Evolutionary conservation across 805 yeast genomes (phyloP), one percentile per base, ranked within the genome.

Genomic region (Yarrowia sp.): DNA sequence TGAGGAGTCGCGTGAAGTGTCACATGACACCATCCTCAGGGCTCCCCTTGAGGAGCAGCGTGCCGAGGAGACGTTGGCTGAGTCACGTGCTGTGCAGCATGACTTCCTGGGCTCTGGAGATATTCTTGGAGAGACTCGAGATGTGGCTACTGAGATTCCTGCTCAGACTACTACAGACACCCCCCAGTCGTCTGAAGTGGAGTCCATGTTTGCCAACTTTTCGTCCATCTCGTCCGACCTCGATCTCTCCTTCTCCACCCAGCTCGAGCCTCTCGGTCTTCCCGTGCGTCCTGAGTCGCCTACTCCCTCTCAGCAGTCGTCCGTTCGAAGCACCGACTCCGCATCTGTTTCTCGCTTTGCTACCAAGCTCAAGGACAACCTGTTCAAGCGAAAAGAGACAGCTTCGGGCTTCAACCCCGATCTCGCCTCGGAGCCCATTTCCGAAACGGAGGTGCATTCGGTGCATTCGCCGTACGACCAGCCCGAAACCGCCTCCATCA

Each of bases 311-410:
- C 51, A 58, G 22, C 64, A 58, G 51, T 58, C 64, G 18, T 58
- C 64, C 10, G 51, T 58, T n/a, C 64, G 64, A 8, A 32, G 42
- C 39, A 58, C 47, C n/a, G 64, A 58, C 22, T 58, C 64, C 13
- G 58, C 58, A 2, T 51, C 58, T 2, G 51, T 58, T 8, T 17
- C 51, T 5, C 64, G 64, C 3, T 58, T 58, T n/a, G 64, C 64
- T 18, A 58, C 51, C 33, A 58, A 58, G 51, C 64, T 58, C 35
- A 58, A 58, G 64, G 64, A 58, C 43, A 58, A 58, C 35, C 41
- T 58, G 41, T 58, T 58, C 51, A 43, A 44, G 51, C 50, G 64
- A 7, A 58, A 58, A 51, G 64, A 58, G 15, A 18, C 64, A 8
- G 14, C 36, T 8, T 3, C 38, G 6, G 42, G 39, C 18, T 51